A percentile compares a stretch with the other conserved stretches of the same genome.
Evolutionary conservation across 306 rosid genomes (phyloP).

Genomic region (Castanea mollissima): DNA sequence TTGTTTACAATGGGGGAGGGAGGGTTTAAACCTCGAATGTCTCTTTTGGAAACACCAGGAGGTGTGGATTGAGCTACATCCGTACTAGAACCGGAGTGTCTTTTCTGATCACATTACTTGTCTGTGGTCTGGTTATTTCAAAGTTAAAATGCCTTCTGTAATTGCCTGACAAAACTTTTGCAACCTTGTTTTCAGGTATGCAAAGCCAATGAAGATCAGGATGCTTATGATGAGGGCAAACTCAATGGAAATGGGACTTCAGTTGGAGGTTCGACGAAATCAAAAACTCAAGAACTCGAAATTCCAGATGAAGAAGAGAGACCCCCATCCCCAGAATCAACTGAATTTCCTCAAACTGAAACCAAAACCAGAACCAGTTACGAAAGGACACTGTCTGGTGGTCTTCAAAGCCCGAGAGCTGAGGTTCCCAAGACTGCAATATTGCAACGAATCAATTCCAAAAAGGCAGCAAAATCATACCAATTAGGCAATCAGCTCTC

Average conservation of each 20-base stretch:
- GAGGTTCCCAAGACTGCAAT: slow-evolving; percentile 70
- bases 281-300: slow-evolving; percentile 16
- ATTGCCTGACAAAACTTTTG: slow-evolving; percentile 4
- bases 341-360: slow-evolving; percentile 27
- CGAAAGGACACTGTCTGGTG: slow-evolving; percentile 83
- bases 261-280: slow-evolving; percentile 13
- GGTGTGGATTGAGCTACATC: too few species aligned
- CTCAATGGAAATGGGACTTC: slow-evolving; percentile 6
- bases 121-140: neutral
- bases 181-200: slow-evolving; percentile 42
- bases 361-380: slow-evolving; percentile 26
- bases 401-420: slow-evolving; percentile 87
- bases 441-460: slow-evolving; percentile 81
- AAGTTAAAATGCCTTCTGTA: neutral
- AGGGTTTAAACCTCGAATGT: too few species aligned
- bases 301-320: slow-evolving; percentile 38
- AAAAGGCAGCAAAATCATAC: slow-evolving; percentile 66
- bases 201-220: slow-evolving; percentile 63
- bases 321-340: slow-evolving; percentile 22
- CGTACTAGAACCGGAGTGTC: too few species aligned
- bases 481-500: slow-evolving; percentile 83
- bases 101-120: neutral
- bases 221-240: slow-evolving; percentile 45
- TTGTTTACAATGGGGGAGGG: too few species aligned
- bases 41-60: too few species aligned